Base-by-base conservation (phyloP, 2,329 filamentous ascomycete species). In the Ophiobolus disseminans region DNA sequence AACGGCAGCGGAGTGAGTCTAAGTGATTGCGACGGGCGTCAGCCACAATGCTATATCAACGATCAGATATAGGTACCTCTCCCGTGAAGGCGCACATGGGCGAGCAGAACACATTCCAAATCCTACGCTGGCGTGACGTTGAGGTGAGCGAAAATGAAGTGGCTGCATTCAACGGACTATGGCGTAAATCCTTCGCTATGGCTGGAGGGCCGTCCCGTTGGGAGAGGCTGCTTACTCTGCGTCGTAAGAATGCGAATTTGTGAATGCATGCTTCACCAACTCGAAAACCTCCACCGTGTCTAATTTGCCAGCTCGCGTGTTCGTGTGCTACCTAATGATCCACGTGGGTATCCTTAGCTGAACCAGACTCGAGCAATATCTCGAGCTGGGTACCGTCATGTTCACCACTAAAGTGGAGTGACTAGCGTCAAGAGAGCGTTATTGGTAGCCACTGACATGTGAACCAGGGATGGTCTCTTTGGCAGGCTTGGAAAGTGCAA, bases 151-250 rank as follows among this genome's bases (percentile, higher is more conserved):
- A 55, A 26, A 42, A 48, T 43, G 39, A 48, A 45, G 46, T 52
- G 37, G 46, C 48, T 47, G 38, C 45, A 10, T 11, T 45, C 35
- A 25, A 54, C 34, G 39, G 14, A 45, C 39, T 35, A 50, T 25
- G 45, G 43, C 45, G 38, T 47, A 45, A 28, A 43, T 47, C 40
- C 52, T 48, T 55, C 35, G 36, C 40, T 36, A 50, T 53, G 53
- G 47, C 37, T 57, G 48, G 56, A 65, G 63, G 60, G 55, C 61
- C 65, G 62, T 60, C 50, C 63, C 59, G 60, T 55, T 57, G 48
- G 43, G 32, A 52, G 53, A 53, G 57, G 56, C 58, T 51, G 65
- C 63, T 63, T 59, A 65, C 56, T 45, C 3, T 55, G 58, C 60
- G 23, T 48, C 20, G 31, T 44, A 10, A 39, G n/a, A 31, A 48